Evolutionary conservation across 768 basidiomycete genomes (phyloP), one percentile per base, ranked within the genome.

Genomic region (Tephrocybe sp.): DNA sequence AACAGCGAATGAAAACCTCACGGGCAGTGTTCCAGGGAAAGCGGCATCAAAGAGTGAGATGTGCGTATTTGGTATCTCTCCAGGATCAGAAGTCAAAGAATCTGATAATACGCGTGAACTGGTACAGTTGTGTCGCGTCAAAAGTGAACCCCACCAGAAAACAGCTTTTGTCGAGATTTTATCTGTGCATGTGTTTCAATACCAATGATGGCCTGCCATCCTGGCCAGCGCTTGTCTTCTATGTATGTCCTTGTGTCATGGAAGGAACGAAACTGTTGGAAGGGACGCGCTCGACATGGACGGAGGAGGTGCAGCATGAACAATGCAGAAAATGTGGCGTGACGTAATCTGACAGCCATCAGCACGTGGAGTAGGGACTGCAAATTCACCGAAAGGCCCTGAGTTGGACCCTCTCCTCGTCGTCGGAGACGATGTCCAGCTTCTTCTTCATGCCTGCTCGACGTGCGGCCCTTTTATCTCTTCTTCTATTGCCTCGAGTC

Each of bases 111-210:
- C 39, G 43, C 30, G 33, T 39, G 40, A 18, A 38, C 22, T 48
- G 29, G 40, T 41, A 30, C 39, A n/a, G 1, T 27, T 37, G 10
- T 11, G 6, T 21, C 2, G 23, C 21, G 21, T 43, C 8, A 38
- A 43, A n/a, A 40, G 31, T 29, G n/a, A n/a, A n/a, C 42, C 39
- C 60, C 46, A 73, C 75, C 67, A 30, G 94, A 97, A 68, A 99
- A 97, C 21, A 99, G 77, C 67, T 99, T 99, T 49, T 74, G 70
- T 49, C 84, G 80, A 2, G 92, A 86, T 66, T 88, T 90, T 61
- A 99, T 81, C 64, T 98, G 95, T 0, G 93, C 91, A 62, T 98
- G 97, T 4, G 95, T 90, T 62, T 99, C 97, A 40, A 99, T 85
- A 13, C 97, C 97, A 25, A 98, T 83, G 33, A 95, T 74, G 16